Percentiles rank a stretch among this genome's conserved stretches.
phyloP scores from a whole-genome alignment of 805 yeast genomes.

The Candida takata region DNA sequence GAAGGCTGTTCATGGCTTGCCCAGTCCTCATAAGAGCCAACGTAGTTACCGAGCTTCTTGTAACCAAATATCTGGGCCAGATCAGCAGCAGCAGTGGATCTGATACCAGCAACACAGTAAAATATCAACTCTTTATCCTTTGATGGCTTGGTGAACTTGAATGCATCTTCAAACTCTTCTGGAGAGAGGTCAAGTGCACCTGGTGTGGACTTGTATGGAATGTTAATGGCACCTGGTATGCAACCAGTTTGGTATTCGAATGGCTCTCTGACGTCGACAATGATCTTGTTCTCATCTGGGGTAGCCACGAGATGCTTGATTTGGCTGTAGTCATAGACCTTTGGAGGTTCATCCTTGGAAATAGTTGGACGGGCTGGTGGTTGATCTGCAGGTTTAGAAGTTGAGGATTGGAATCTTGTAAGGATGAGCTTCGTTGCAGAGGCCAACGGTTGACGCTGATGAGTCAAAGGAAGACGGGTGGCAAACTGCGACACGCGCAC shows the following conservation, averaged over 20 bases:
- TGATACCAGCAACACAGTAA: conserved; percentile 89
- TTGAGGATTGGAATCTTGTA: conserved; percentile 1
- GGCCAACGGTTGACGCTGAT: background rate
- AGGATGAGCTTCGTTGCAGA: conserved; percentile 1
- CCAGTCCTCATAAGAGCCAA: conserved; percentile 91
- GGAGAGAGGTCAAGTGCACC: conserved; percentile 78
- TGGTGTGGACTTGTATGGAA: conserved; percentile 87
- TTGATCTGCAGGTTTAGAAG: conserved; percentile 1
- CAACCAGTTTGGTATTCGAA: conserved; percentile 61
- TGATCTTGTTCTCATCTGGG: conserved; percentile 43
- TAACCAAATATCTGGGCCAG: conserved; percentile 89
- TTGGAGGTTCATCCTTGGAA: conserved; percentile 15
- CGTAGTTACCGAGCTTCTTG: conserved; percentile 72
- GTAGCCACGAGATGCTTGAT: conserved; percentile 38
- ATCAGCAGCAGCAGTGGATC: conserved; percentile 87
- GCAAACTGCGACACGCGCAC: background rate
- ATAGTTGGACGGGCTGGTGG: conserved; percentile 1
- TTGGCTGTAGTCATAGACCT: conserved; percentile 43
- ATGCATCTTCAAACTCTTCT: conserved; percentile 74
- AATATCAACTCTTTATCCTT: conserved; percentile 69
- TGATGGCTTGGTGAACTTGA: conserved; percentile 77
- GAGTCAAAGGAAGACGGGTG: background rate
- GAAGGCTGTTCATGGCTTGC: conserved; percentile 32
- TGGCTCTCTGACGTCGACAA: conserved; percentile 93
- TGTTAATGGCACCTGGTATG: conserved; percentile 78